These are phyloP conservation scores for Circinella minor DNA, from an alignment of 371 early-diverging fungal genomes.

Conservation along the genomic window DNA sequence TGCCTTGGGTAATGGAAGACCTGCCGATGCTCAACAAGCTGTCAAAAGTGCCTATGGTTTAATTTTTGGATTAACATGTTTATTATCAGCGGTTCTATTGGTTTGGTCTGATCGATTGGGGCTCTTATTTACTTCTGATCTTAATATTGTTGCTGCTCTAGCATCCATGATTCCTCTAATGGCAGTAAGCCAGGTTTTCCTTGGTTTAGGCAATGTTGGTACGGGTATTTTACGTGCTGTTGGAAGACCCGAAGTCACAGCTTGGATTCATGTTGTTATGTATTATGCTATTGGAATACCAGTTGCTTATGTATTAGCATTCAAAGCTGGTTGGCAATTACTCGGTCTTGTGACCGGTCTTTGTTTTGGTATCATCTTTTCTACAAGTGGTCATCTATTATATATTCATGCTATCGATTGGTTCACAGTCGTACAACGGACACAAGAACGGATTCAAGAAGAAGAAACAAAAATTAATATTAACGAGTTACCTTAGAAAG, in stretches of 20 bases:
- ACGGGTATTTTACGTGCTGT: slow-evolving; percentile 72
- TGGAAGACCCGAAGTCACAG: slow-evolving; percentile 73
- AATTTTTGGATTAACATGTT: neutral
- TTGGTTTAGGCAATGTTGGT: neutral
- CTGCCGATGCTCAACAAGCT: slow-evolving; percentile 35
- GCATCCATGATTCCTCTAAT: neutral
- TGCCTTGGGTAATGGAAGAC: slow-evolving; percentile 52
- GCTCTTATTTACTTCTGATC: slow-evolving; percentile 1
- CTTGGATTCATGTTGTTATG: slow-evolving; percentile 66
- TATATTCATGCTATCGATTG: slow-evolving; percentile 51
- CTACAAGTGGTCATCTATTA: slow-evolving; percentile 40
- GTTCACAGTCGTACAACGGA: slow-evolving; percentile 43
- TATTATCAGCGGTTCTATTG: neutral
- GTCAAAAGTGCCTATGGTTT: neutral
- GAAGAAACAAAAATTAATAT: slow-evolving; percentile 20
- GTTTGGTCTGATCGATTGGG: neutral
- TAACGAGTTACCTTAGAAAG: neutral
- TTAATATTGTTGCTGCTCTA: neutral
- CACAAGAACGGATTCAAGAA: slow-evolving; percentile 34
- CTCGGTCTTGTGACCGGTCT: slow-evolving; percentile 73
- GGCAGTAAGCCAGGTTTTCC: neutral
- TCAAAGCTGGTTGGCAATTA: slow-evolving; percentile 58
- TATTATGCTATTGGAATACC: slow-evolving; percentile 75
- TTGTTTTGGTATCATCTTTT: slow-evolving; percentile 54
- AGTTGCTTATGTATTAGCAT: slow-evolving; percentile 63